Evolutionary conservation across 495 filamentous ascomycete genomes (phyloP).

Genomic region (Penicillium antarcticum): DNA sequence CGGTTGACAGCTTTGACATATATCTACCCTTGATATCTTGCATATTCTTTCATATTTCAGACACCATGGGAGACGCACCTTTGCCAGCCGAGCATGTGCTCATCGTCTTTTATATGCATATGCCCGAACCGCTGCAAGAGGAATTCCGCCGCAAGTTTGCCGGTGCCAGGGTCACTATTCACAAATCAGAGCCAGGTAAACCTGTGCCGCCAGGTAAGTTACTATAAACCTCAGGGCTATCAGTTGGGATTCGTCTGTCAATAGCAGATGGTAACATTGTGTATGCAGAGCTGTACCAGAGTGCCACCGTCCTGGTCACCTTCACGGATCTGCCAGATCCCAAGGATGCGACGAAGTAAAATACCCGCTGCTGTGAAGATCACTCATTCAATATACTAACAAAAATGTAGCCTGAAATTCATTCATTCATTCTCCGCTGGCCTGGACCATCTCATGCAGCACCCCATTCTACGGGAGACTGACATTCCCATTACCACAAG

Average conservation of each 20-base stretch:
- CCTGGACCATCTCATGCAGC: slow-evolving; percentile 59
- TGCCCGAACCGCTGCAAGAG: slow-evolving; percentile 36
- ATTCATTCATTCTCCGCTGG: slow-evolving; percentile 78
- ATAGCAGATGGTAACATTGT: neutral
- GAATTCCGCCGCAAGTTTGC: slow-evolving; percentile 48
- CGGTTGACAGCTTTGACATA: too few relatives aligned
- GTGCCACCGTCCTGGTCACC: slow-evolving; percentile 64
- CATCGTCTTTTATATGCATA: slow-evolving; percentile 38
- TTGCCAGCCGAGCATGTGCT: slow-evolving; percentile 33
- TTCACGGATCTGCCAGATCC: slow-evolving; percentile 49
- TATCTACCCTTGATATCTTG: too few relatives aligned
- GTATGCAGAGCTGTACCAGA: slow-evolving; percentile 46
- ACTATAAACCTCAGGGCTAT: neutral
- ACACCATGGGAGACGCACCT: slow-evolving; percentile 37
- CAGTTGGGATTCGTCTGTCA: neutral
- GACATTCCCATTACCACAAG: slow-evolving; percentile 66
- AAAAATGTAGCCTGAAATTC: slow-evolving; percentile 53
- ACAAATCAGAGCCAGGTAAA: slow-evolving; percentile 8
- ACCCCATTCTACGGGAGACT: slow-evolving; percentile 63
- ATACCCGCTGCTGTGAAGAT: neutral
- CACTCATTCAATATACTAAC: neutral
- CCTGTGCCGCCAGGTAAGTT: slow-evolving; percentile 15
- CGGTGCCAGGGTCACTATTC: slow-evolving; percentile 44
- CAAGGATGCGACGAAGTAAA: slow-evolving; percentile 18
- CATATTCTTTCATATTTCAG: too few relatives aligned